Evolutionary conservation across 2,329 filamentous ascomycete genomes (phyloP).

Genomic region (Xylaria sp.): DNA sequence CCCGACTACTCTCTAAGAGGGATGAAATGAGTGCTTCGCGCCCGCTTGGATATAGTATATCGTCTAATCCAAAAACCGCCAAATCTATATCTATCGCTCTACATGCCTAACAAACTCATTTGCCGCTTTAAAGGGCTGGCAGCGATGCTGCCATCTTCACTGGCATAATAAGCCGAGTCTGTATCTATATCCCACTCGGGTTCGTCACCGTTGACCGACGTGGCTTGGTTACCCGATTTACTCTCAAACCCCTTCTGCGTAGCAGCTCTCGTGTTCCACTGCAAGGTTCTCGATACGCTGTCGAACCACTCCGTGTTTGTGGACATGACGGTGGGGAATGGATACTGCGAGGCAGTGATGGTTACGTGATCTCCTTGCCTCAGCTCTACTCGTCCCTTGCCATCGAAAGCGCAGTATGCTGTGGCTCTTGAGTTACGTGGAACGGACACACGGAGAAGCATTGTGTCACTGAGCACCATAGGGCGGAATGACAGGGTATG

Average conservation of each 20-base stretch:
- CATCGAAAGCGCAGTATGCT: slow-evolving; percentile 96
- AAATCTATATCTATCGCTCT: slow-evolving; percentile 30
- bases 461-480: slow-evolving; percentile 95
- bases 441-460: slow-evolving; percentile 87
- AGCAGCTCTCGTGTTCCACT: slow-evolving; percentile 94
- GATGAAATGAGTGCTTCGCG: slow-evolving; percentile 14
- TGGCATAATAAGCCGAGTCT: slow-evolving; percentile 73
- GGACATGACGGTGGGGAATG: slow-evolving; percentile 93
- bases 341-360: slow-evolving; percentile 93
- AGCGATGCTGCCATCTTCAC: slow-evolving; percentile 72
- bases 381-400: slow-evolving; percentile 93
- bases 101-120: slow-evolving; percentile 72
- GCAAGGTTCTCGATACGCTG: slow-evolving; percentile 86
- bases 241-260: slow-evolving; percentile 87
- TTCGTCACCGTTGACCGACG: slow-evolving; percentile 56
- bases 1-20: not conserved
- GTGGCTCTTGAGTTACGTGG: slow-evolving; percentile 86
- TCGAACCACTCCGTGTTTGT: slow-evolving; percentile 95
- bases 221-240: slow-evolving; percentile 52
- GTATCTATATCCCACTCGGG: slow-evolving; percentile 95
- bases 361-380: slow-evolving; percentile 94
- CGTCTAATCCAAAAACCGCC: slow-evolving; percentile 17
- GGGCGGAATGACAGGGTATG: slow-evolving; percentile 96
- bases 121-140: slow-evolving; percentile 73
- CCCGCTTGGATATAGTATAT: slow-evolving; percentile 17